Conservation (phyloP, 139 green algal species). For the Tetradesmus lagerheimii region DNA sequence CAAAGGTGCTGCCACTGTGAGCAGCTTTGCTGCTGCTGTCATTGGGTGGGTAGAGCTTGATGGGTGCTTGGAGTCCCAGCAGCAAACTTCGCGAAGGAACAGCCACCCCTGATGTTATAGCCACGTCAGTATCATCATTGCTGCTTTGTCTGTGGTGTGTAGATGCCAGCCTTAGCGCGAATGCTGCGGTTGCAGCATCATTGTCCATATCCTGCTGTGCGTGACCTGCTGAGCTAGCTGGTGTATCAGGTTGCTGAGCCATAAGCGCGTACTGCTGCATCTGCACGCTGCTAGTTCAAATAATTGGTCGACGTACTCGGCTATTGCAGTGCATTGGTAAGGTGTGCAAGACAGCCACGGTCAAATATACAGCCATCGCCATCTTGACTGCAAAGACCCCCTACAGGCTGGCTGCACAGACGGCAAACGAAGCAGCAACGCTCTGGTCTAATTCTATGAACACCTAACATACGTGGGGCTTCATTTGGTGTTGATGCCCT, state of each 20-base stretch:
- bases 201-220: not conserved
- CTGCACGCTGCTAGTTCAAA: not conserved
- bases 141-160: not conserved
- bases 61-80: not conserved
- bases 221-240: not conserved
- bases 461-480: too few relatives aligned
- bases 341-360: not conserved
- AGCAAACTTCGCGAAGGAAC: not conserved
- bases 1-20: not conserved
- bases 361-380: not conserved
- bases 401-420: not conserved
- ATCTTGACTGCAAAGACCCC: not conserved
- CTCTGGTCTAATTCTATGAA: too few relatives aligned
- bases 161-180: not conserved
- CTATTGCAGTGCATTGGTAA: not conserved
- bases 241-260: not conserved
- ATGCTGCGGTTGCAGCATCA: not conserved
- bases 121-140: not conserved
- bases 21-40: not conserved
- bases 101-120: not conserved
- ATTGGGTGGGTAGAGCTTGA: not conserved
- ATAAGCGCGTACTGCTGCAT: not conserved
- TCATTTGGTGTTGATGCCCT: not conserved
- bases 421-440: too few relatives aligned
- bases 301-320: not conserved